Base-by-base conservation (phyloP, 768 basidiomycete species). In the Cystofilobasidium macerans region DNA sequence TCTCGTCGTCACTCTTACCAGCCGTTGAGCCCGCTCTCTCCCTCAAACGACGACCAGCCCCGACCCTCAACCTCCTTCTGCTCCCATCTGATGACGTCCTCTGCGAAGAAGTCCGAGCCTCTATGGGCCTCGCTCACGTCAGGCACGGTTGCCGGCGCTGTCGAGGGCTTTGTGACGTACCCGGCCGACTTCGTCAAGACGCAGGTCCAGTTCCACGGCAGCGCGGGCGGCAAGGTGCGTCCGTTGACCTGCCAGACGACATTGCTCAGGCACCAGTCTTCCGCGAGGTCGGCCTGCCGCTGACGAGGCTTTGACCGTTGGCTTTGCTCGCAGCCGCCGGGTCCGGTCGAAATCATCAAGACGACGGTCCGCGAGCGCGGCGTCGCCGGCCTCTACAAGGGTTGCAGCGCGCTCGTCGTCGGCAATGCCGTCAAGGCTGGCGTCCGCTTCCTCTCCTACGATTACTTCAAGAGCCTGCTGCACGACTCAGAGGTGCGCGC, bases 391-490 rank as follows among this genome's bases (percentile, higher is more conserved):
- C 80, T 99, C n/a, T 99, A 99, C 71, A 88, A 91, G 0, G 92
- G 93, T 73, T 90, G 88, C 72, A 83, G 82, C 24, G 94, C 95
- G 0, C 81, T 98, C 20, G 83, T 98, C 7, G 80, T 91, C 18
- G 95, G 94, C 16, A 98, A 98, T 75, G 82, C 93, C 0, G 74
- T 84, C 70, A 99, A 99, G 79, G 95, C 95, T 1, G 95, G 93
- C 4, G 93, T 99, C 42, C 82, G 95, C 48, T 99, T 99, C 76
- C 82, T 95, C 64, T 87, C 85, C 70, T 99, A 99, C 77, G 93
- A 97, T 74, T 81, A 86, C 73, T 93, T 92, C 79, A 98, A 98
- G 78, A 77, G 79, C 33, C 76, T 85, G 71, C 75, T 99, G 53
- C 88, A 87, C 51, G 91, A 98, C 75, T 72, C 84, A 8, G 81